These are phyloP conservation scores for Salvia rosmarinus DNA, from an alignment of 257 asterid species.

Conservation along the genomic window DNA sequence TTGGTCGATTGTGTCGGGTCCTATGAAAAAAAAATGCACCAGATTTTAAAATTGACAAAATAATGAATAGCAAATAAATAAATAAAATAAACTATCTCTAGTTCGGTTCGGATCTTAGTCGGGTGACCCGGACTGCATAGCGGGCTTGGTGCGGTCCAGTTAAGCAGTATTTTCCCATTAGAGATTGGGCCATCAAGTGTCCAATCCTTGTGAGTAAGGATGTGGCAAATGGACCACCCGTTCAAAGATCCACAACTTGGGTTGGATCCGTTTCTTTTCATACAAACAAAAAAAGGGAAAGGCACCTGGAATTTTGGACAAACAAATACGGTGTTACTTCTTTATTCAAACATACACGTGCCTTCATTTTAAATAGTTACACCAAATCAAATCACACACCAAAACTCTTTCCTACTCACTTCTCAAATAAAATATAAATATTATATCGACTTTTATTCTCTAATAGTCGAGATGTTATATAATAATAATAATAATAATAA, in stretches of 20 bases:
- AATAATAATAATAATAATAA: too few relatives aligned
- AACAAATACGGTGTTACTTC: conserved; percentile 35
- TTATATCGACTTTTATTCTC: background rate
- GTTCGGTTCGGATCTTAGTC: too few relatives aligned
- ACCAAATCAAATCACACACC: background rate
- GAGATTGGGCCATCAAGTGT: conserved; percentile 27
- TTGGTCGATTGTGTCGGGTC: too few relatives aligned
- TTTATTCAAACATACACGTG: conserved; percentile 45
- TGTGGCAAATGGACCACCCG: conserved; percentile 32
- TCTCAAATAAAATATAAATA: background rate
- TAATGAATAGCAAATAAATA: too few relatives aligned
- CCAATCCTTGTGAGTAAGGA: conserved; percentile 29
- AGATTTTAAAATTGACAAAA: too few relatives aligned
- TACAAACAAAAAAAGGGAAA: background rate
- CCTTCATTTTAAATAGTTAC: background rate
- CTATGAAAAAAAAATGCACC: too few relatives aligned
- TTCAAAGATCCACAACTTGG: conserved; percentile 6
- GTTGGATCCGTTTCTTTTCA: conserved; percentile 14
- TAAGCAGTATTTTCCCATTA: background rate
- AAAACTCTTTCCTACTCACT: background rate
- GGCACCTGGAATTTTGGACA: conserved; percentile 25
- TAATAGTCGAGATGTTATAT: too few relatives aligned
- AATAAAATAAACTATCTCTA: too few relatives aligned
- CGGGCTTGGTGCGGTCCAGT: conserved; percentile 33
- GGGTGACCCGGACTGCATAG: background rate